phyloP scores from a whole-genome alignment of 2,329 filamentous ascomycete genomes.

The Curvularia eragrostidis region DNA sequence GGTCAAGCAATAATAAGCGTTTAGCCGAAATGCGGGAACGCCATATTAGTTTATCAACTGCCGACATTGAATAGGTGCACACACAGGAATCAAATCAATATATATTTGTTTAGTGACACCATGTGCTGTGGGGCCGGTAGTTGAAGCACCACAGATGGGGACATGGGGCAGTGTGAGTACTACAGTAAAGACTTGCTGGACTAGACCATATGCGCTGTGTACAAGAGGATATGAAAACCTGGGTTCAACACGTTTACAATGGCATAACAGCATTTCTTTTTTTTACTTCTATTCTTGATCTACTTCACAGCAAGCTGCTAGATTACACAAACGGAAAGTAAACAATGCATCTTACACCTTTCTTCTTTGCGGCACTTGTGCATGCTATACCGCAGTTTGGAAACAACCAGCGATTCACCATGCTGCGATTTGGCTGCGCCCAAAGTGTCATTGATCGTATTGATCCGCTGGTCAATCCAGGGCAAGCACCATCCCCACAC shows the following conservation, averaged over 20 bases:
- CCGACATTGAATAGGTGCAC: constrained; percentile 8
- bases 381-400: constrained; percentile 33
- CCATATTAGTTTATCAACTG: constrained; percentile 20
- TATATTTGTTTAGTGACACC: not conserved
- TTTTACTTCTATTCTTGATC: no score
- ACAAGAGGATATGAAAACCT: not conserved
- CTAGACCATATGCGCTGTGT: not conserved
- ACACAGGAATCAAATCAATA: constrained; percentile 2
- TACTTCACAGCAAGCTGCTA: not conserved
- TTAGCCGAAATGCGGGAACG: constrained; percentile 20
- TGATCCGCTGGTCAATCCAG: constrained; percentile 48
- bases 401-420: constrained; percentile 27
- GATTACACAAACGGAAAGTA: not conserved
- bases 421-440: constrained; percentile 44
- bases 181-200: no score
- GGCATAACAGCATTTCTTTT: not conserved
- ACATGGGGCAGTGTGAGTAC: not conserved
- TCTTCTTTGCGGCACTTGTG: constrained; percentile 32
- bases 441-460: constrained; percentile 43
- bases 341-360: constrained; percentile 32
- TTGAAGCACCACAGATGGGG: not conserved
- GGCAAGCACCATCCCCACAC: constrained; percentile 44
- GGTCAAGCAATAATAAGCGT: constrained; percentile 24
- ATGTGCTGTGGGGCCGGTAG: constrained; percentile 2
- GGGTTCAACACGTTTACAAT: not conserved